Evolutionary conservation across 1,139 yeast genomes (phyloP), one percentile per base, ranked within the genome.

Genomic region (Candida sojae): DNA sequence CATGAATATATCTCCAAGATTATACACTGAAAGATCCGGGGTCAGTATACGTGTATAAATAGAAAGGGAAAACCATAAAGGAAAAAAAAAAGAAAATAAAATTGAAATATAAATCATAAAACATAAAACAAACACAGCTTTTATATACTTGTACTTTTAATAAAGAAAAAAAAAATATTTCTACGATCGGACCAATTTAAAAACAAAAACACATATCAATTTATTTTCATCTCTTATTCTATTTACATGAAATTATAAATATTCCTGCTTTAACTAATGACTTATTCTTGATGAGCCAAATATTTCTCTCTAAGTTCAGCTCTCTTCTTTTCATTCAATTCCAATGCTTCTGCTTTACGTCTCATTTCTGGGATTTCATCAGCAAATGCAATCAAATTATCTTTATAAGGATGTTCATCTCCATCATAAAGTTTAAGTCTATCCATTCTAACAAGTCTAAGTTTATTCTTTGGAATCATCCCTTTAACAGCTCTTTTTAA

Each of bases 381-480:
- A 49, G 93, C 96, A 72, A 82, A 88, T 6, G 97, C 97, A 41
- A 88, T 74, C 55, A 93, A 76, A 63, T 93, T 93, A 56, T 84
- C 80, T 55, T 81, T 83, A 65, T 89, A 92, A 21, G 97, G 97
- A 66, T 89, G 89, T 49, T 86, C 88, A 49, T 90, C 84, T 34
- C 96, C 97, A 60, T 95, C 98, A 64, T 79, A 88, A 0, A 89
- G 81, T 70, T 89, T 91, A 55, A 93, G 76, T 62, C 99, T 82
- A 42, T 84, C 95, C 64, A 93, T 70, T 64, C 99, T 82, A 29
- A 77, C 75, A 60, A 87, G 82, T 66, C 98, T 82, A 55, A 86
- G 80, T 62, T 86, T 84, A 67, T 93, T 92, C 71, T 90, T 91
- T 38, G 99, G 99, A 50, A 93, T 77, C 99, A 93, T 93, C 50